Conservation (phyloP, 2,329 filamentous ascomycete species). For the Fusarium hostae region DNA sequence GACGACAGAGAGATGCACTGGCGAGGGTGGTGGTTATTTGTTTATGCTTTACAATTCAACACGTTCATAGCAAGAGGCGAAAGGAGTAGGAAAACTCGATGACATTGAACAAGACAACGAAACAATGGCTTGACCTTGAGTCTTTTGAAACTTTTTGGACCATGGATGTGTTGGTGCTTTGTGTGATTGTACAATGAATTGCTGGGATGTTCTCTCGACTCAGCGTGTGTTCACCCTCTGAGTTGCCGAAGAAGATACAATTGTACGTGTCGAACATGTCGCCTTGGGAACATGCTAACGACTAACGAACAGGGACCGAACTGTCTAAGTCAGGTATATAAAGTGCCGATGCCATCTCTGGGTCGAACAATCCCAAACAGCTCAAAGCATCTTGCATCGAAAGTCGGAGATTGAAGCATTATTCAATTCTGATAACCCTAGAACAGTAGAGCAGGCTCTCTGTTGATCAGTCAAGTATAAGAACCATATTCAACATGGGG, state of each 20-base stretch:
- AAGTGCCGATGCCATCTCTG: neutral
- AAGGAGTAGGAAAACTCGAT: constrained; percentile 49
- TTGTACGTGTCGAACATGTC: neutral
- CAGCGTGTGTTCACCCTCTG: neutral
- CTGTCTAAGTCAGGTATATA: neutral
- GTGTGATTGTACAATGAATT: neutral
- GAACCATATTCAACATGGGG: neutral
- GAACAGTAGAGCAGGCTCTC: neutral
- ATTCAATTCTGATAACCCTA: neutral
- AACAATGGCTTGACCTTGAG: constrained; percentile 19
- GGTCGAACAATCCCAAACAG: neutral
- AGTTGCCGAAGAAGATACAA: neutral
- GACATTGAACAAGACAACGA: constrained; percentile 42
- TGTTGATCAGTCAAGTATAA: neutral
- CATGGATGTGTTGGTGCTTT: neutral
- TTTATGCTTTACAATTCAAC: constrained; percentile 44
- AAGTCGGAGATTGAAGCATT: neutral
- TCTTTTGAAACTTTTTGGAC: neutral
- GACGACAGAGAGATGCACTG: constrained; percentile 27
- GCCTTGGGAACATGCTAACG: neutral
- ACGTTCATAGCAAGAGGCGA: constrained; percentile 51
- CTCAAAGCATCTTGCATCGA: neutral
- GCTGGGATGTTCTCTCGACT: neutral
- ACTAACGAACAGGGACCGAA: neutral
- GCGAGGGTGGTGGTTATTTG: constrained; percentile 35